Base-by-base conservation (phyloP, 352 stramenopile species). In the Phytophthora syringae region DNA sequence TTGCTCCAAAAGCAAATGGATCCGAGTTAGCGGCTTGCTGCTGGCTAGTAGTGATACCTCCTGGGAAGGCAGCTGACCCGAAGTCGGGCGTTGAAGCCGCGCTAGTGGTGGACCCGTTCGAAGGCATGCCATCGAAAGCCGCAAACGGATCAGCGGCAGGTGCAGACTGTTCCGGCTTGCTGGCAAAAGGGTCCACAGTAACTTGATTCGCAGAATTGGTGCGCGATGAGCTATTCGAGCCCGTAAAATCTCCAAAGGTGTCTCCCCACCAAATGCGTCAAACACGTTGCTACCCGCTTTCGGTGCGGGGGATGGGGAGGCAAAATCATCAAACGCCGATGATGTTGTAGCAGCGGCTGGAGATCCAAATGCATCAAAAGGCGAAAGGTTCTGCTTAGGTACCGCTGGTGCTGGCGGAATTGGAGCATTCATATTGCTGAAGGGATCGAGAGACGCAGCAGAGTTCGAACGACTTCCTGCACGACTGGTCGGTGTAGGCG, bases 61-160 rank as follows among this genome's bases (percentile, higher is more conserved):
- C 43, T 30, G 45, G 36, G 27, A 68, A 67, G 7, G 50, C 43
- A 52, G 28, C 18, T 51, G 63, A 55, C 13, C 60, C 56, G 16
- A 76, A 75, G 30, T 62, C 42, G 16, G 72, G 16, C 24, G 68
- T 53, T 21, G 68, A 39, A 30, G 59, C 47, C 15, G 32, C 25
- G 53, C 32, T 60, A 25, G 64, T 28, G 1, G 52, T 25, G 54
- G 20, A 20, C 45, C 32, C 43, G 21, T 25, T 76, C 12, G 48
- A 54, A 34, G 77, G 77, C 34, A 89, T 74, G 15, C 44, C 67
- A 49, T 90, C 80, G 52, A 94, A 94, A 36, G 84, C 86, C 22
- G 79, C 64, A 61, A 93, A 93, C 34, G 76, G 81, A 60, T 93
- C 78, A 22, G 65, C 67, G n/a, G 63, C 24, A 40, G 60, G 24